Base-by-base conservation (phyloP, 108 stramenopile species). In the Cyclotella cryptica region DNA sequence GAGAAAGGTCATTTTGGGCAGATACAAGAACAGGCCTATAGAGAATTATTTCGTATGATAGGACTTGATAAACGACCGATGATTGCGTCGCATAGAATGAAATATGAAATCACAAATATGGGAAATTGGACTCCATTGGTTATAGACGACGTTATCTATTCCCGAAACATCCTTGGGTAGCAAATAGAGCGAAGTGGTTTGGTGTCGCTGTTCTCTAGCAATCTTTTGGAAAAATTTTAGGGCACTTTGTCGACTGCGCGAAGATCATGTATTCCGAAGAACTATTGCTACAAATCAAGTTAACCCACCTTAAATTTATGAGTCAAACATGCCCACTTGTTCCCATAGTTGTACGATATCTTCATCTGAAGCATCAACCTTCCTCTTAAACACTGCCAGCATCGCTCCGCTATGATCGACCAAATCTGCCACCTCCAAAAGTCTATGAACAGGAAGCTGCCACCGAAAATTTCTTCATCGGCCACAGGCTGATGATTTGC, bases 321-420 rank as follows among this genome's bases (percentile, higher is more conserved):
- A 46, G 46, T 66, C 66, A 66, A 42, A 24, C 12, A 66, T 24
- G 24, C 66, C 66, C 21, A 66, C 27, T 66, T 66, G 44, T 66
- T 66, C 43, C 66, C 66, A 66, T 26, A 66, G 66, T 46, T 42
- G 44, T 66, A 27, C 46, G 24, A 66, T 66, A 21, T 66, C 66
- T 19, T 45, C 22, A 28, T 46, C 66, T 46, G 66, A 42, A 66
- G 42, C 66, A 46, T 41, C 66, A 45, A 14, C 44, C 66, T 66
- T 66, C 28, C 66, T 66, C 28, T 66, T 66, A 15, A 66, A 66
- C 28, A 66, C 45, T 45, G 66, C 66, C 45, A 66, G 27, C 66
- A 66, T 66, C 46, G 66, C 66, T 21, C 66, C 45, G 28, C 66
- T 66, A 66, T 66, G 66, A 28, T 66, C 66, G 46, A 66, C 45